Evolutionary conservation across 768 basidiomycete genomes (phyloP).

Genomic region (Butyriboletus loyo): DNA sequence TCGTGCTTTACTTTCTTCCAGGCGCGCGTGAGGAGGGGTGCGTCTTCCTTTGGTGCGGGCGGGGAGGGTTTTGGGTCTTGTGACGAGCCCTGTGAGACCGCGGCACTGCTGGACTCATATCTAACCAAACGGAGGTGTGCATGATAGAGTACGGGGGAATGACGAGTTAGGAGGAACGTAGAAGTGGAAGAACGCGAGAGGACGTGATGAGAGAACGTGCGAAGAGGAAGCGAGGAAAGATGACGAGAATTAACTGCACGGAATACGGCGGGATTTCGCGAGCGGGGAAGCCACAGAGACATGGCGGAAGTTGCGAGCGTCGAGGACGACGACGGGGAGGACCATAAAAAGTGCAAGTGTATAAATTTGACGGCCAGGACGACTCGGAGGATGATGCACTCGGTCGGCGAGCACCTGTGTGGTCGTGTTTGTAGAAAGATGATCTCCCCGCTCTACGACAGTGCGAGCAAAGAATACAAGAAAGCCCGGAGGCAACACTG

Average conservation of each 20-base stretch:
- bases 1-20: constrained; percentile 98
- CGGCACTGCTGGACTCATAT: constrained; percentile 8
- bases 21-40: constrained; percentile 53
- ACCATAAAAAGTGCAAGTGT: not conserved
- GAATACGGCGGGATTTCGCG: constrained; percentile 41
- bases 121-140: constrained; percentile 1
- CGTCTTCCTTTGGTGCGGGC: constrained; percentile 46
- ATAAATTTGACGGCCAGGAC: too few relatives aligned
- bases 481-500: constrained; percentile 53
- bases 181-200: constrained; percentile 19
- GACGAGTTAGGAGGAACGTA: constrained; percentile 25
- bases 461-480: constrained; percentile 45
- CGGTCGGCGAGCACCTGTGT: constrained; percentile 15
- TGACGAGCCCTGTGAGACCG: constrained; percentile 19
- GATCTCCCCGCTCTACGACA: not conserved
- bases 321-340: too few relatives aligned
- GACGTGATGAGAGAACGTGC: constrained; percentile 5
- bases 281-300: constrained; percentile 77
- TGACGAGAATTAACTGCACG: constrained; percentile 31
- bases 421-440: constrained; percentile 29
- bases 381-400: not conserved
- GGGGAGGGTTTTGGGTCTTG: constrained; percentile 48
- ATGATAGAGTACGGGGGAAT: constrained; percentile 22
- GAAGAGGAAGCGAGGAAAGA: constrained; percentile 4
- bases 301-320: constrained; percentile 45